These are phyloP conservation scores for Lodderomyces pseudojiufengensis DNA, from an alignment of 1,139 yeast species.

Conservation along the genomic window DNA sequence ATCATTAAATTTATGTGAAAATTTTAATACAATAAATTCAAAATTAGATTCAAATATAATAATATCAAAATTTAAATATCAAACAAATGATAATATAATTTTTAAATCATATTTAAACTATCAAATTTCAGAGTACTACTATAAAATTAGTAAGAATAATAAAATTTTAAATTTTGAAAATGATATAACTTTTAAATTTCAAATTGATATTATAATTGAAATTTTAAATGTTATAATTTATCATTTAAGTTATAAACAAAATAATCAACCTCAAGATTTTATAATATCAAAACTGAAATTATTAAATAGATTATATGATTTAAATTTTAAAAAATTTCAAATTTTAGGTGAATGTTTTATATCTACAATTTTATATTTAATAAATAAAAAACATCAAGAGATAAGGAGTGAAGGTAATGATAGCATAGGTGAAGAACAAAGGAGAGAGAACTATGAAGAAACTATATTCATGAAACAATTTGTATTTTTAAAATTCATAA, in stretches of 20 bases:
- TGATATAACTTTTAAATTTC: conserved; percentile 16
- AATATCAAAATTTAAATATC: background rate
- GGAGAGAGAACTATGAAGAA: conserved; percentile 1
- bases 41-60: conserved; percentile 3
- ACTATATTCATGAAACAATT: conserved; percentile 8
- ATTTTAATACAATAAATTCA: conserved; percentile 1
- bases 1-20: conserved; percentile 10
- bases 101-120: background rate
- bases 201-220: conserved; percentile 18
- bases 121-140: background rate
- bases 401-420: too few relatives aligned
- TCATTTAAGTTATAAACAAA: conserved; percentile 15
- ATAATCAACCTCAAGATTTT: conserved; percentile 13
- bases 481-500: conserved; percentile 16
- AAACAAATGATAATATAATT: background rate
- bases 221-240: conserved; percentile 18
- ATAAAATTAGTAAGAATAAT: background rate
- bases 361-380: conserved; percentile 12
- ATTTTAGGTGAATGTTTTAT: conserved; percentile 23
- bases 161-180: conserved; percentile 3
- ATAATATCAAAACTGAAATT: conserved; percentile 15
- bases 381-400: background rate
- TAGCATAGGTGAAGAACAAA: background rate
- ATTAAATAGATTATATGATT: conserved; percentile 20
- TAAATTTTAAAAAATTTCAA: conserved; percentile 15